Evolutionary conservation across 2,329 filamentous ascomycete species (phyloP).

Genomic region (Fusarium sp.): DNA sequence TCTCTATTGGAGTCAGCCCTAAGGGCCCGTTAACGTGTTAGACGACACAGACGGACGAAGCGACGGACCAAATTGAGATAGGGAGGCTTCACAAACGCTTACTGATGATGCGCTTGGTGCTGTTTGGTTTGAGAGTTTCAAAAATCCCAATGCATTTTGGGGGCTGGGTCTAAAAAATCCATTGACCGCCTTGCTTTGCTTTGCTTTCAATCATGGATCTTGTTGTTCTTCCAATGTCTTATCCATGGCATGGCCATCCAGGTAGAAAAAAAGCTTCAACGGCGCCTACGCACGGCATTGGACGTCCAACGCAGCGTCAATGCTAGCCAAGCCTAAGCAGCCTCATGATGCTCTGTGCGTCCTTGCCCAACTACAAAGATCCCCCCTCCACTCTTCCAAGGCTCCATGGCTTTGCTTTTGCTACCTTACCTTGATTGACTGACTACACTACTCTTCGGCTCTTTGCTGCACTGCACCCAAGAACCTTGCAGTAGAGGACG

Average conservation of each 20-base stretch:
- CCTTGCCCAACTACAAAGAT: constrained; percentile 1
- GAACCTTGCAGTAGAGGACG: background rate
- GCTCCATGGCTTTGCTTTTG: background rate
- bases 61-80: constrained; percentile 29
- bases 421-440: background rate
- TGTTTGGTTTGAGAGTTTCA: background rate
- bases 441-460: background rate
- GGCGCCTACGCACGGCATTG: background rate
- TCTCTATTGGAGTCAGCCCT: constrained; percentile 35
- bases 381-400: background rate
- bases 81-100: constrained; percentile 17
- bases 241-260: background rate
- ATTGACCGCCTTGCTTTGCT: background rate
- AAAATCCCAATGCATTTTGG: background rate
- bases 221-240: background rate
- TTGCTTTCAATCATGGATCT: background rate
- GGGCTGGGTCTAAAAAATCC: background rate
- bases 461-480: background rate
- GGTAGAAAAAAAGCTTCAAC: background rate
- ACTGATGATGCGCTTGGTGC: constrained; percentile 11
- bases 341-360: constrained; percentile 1
- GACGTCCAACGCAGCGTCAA: background rate
- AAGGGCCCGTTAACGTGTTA: constrained; percentile 1
- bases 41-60: constrained; percentile 21
- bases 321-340: background rate